These are phyloP conservation scores for Tieghemostelium lacteum DNA, from an alignment of 78 protist species.

Conservation along the genomic window DNA sequence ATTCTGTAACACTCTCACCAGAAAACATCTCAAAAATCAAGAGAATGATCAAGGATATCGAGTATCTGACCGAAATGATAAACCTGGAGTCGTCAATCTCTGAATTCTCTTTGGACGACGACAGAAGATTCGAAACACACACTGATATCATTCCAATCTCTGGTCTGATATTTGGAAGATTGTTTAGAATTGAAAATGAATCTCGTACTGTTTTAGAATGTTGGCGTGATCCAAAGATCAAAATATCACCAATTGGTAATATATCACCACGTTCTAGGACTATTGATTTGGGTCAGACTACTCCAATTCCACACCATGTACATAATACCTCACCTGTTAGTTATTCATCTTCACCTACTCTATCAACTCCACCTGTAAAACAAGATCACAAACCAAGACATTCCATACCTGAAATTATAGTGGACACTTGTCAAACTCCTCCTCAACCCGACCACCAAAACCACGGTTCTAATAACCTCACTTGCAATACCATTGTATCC, in stretches of 20 bases:
- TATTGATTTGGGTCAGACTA: neutral
- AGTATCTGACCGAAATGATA: slow-evolving; percentile 46
- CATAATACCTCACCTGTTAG: neutral
- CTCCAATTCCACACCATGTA: neutral
- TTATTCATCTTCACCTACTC: neutral
- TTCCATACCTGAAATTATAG: slow-evolving; percentile 7
- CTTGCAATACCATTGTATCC: neutral
- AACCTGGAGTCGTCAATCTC: slow-evolving; percentile 15
- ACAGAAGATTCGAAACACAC: neutral
- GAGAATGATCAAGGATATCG: slow-evolving; percentile 65
- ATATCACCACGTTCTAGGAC: neutral
- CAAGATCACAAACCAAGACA: neutral
- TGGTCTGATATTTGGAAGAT: slow-evolving; percentile 52
- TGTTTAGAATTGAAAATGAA: slow-evolving; percentile 62
- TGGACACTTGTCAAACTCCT: slow-evolving; percentile 4
- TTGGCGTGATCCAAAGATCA: slow-evolving; percentile 26
- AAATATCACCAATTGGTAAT: neutral
- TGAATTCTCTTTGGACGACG: slow-evolving; percentile 10
- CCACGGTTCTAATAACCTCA: neutral
- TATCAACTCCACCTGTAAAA: neutral
- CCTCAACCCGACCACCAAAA: neutral
- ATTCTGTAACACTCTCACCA: neutral
- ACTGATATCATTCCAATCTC: slow-evolving; percentile 46
- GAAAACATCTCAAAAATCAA: slow-evolving; percentile 39
- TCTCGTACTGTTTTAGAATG: slow-evolving; percentile 43